A percentile compares a stretch with the other conserved stretches of the same genome.
phyloP scores from a whole-genome alignment of 2,329 filamentous ascomycete species.

The Monosporascus sp. region DNA sequence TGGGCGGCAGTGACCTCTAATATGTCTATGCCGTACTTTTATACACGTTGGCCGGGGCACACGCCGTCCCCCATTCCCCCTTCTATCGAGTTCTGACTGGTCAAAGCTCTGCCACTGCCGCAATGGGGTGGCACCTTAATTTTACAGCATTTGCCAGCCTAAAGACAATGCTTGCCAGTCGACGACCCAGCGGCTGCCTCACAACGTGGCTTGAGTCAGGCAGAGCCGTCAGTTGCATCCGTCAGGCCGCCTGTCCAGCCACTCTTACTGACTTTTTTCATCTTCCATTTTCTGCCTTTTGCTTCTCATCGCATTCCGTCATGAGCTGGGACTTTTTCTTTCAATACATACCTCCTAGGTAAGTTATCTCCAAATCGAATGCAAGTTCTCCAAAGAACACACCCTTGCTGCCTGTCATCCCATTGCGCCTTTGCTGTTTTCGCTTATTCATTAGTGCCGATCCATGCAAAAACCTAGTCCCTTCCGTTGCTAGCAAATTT shows the following conservation, averaged over 20 bases:
- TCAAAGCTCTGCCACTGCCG: conserved; percentile 1
- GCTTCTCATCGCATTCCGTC: too few species aligned
- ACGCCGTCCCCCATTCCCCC: neutral
- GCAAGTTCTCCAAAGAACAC: too few species aligned
- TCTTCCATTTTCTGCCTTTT: too few species aligned
- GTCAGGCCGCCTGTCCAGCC: neutral
- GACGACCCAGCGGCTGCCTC: neutral
- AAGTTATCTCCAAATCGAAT: too few species aligned
- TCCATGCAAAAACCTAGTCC: neutral
- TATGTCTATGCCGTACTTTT: conserved; percentile 10
- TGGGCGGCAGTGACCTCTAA: conserved; percentile 13
- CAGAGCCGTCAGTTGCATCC: neutral
- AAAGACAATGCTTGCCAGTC: neutral
- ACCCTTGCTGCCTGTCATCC: too few species aligned
- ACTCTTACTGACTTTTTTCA: neutral
- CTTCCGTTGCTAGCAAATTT: neutral
- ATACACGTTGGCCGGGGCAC: conserved; percentile 5
- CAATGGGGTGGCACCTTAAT: neutral
- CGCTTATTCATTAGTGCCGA: neutral
- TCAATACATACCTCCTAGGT: too few species aligned
- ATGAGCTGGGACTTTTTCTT: too few species aligned
- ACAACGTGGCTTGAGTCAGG: neutral
- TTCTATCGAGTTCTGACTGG: neutral
- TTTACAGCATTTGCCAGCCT: neutral
- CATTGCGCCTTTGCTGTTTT: neutral